phyloP scores from a whole-genome alignment of 345 rosid species.

The Camelina neglecta region DNA sequence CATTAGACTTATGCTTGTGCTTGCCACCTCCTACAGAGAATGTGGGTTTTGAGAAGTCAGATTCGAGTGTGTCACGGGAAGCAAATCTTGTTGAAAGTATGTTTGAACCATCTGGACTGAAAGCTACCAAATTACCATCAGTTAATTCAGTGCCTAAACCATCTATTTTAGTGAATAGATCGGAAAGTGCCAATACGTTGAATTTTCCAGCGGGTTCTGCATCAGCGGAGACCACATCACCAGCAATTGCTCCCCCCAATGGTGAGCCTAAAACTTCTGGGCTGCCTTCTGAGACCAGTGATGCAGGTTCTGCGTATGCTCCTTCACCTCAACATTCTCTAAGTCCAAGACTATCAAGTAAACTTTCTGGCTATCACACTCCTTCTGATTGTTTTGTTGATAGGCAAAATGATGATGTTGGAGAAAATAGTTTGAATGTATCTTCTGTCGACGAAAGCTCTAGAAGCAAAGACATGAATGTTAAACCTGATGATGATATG shows the following conservation, averaged over 20 bases:
- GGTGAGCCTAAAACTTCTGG: slow-evolving; percentile 52
- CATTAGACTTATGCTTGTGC: slow-evolving; percentile 80
- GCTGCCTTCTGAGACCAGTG: slow-evolving; percentile 50
- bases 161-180: slow-evolving; percentile 40
- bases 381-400: slow-evolving; percentile 56
- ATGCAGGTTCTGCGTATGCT: slow-evolving; percentile 51
- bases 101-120: slow-evolving; percentile 50
- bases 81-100: slow-evolving; percentile 50
- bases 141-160: slow-evolving; percentile 51
- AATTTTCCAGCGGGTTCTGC: slow-evolving; percentile 42
- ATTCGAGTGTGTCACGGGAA: slow-evolving; percentile 52
- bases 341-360: slow-evolving; percentile 64
- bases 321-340: slow-evolving; percentile 58
- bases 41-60: slow-evolving; percentile 62
- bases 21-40: slow-evolving; percentile 69
- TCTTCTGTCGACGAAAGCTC: slow-evolving; percentile 50
- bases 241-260: slow-evolving; percentile 42
- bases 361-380: slow-evolving; percentile 55
- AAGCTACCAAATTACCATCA: slow-evolving; percentile 47
- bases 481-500: slow-evolving; percentile 53
- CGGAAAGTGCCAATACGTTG: slow-evolving; percentile 39
- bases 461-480: slow-evolving; percentile 55
- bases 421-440: slow-evolving; percentile 46
- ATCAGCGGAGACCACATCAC: slow-evolving; percentile 47
- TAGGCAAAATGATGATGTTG: slow-evolving; percentile 56